A percentile compares a stretch with the other conserved stretches of the same genome.
These are phyloP conservation scores for Fusarium subtropicale DNA, from an alignment of 2,329 filamentous ascomycete genomes.

Conservation along the genomic window DNA sequence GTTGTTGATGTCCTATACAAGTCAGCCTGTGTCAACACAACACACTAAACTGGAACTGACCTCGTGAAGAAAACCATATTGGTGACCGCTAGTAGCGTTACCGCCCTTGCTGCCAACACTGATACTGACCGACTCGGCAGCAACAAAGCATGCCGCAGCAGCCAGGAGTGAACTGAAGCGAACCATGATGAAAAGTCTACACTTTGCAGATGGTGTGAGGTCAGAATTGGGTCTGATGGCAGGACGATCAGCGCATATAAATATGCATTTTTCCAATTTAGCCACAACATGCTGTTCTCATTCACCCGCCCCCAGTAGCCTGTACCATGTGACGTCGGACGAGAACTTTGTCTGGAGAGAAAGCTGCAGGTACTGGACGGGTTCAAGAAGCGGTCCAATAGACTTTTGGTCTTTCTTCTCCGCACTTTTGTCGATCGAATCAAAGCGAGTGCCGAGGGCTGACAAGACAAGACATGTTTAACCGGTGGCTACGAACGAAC, in stretches of 20 bases:
- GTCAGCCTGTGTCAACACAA: not conserved
- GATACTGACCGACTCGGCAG: conserved; percentile 51
- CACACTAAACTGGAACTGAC: conserved; percentile 36
- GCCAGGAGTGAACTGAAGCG: conserved; percentile 36
- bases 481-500: not conserved
- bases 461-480: conserved; percentile 13
- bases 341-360: not conserved
- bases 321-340: conserved; percentile 1
- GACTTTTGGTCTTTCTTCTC: conserved; percentile 10
- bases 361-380: not conserved
- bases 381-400: conserved; percentile 34
- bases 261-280: not conserved
- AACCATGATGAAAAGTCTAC: conserved; percentile 28
- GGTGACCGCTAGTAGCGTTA: conserved; percentile 58
- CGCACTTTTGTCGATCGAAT: conserved; percentile 30
- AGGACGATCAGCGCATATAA: conserved; percentile 14
- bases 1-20: conserved; percentile 69
- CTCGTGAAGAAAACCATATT: conserved; percentile 61
- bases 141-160: conserved; percentile 28
- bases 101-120: conserved; percentile 54
- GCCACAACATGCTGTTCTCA: not conserved
- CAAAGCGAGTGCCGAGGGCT: conserved; percentile 16
- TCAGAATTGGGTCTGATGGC: not conserved
- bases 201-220: conserved; percentile 6
- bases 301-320: conserved; percentile 10